Percentiles rank a stretch among this genome's conserved stretches.
Conservation (phyloP, 1,284 basidiomycete genomes). For the Papiliotrema flavescens region DNA sequence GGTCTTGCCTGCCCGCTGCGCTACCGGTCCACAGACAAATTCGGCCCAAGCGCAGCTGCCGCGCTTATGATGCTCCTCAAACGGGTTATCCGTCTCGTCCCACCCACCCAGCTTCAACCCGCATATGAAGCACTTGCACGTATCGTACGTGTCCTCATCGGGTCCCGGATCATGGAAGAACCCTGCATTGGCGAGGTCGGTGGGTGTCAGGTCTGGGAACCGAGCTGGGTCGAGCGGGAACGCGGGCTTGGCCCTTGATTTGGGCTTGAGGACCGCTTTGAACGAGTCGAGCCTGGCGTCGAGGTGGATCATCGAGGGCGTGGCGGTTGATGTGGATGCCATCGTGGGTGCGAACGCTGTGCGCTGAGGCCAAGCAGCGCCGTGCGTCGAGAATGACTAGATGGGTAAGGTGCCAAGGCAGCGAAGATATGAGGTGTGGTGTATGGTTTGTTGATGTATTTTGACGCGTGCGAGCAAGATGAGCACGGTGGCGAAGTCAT, state of each 20-base stretch:
- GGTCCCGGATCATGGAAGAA: slow-evolving; percentile 60
- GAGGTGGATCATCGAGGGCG: slow-evolving; percentile 32
- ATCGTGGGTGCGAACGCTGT: neutral
- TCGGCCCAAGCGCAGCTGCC: slow-evolving; percentile 73
- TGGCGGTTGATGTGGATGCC: neutral
- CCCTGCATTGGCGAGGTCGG: slow-evolving; percentile 70
- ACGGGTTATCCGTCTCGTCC: slow-evolving; percentile 75
- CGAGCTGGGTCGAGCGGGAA: slow-evolving; percentile 36
- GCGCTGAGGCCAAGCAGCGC: neutral
- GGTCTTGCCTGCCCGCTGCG: slow-evolving; percentile 16
- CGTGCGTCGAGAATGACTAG: neutral
- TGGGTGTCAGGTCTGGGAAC: slow-evolving; percentile 59
- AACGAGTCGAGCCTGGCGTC: slow-evolving; percentile 38
- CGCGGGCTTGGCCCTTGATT: slow-evolving; percentile 28
- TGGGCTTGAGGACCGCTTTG: slow-evolving; percentile 33
- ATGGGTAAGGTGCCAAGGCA: too few relatives aligned
- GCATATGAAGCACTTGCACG: slow-evolving; percentile 66
- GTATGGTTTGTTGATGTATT: neutral
- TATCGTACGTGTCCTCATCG: slow-evolving; percentile 17
- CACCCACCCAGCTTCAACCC: slow-evolving; percentile 71
- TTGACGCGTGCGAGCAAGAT: neutral
- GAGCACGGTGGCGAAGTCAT: neutral
- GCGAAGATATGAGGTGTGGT: neutral
- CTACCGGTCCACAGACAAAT: slow-evolving; percentile 62
- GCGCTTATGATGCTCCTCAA: slow-evolving; percentile 63